Base-by-base conservation (phyloP, 768 basidiomycete genomes). In the Tubosaeta sp. region DNA sequence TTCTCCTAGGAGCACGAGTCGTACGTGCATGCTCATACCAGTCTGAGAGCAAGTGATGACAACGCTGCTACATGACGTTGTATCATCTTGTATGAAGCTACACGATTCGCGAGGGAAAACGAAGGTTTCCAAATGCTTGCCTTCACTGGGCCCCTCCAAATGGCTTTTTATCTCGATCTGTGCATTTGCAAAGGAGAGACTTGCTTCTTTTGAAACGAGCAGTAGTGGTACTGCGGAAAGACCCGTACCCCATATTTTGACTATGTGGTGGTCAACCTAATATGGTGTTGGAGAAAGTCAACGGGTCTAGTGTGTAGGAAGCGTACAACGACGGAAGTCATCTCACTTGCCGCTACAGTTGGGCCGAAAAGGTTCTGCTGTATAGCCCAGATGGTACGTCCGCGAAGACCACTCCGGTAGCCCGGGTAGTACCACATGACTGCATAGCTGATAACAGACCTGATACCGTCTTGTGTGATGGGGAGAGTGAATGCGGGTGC, bases 371-470 rank as follows among this genome's bases (percentile, higher is more conserved):
- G 52, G 51, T 72, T 72, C 59, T 85, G 80, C 58, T 71, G 76
- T 83, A 86, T 86, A 50, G 73, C 70, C 79, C 83, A 85, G 46
- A 88, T 68, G 0, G 78, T 81, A 44, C 78, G 74, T 6, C 76
- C 77, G 41, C 66, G 65, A 19, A 76, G 38, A 0, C 1, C 71
- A 22, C 76, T 71, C 35, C 56, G 51, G 1, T 80, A 50, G 22
- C 79, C 81, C 6, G 82, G 69, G 19, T 80, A 77, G 4, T 72
- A 65, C 25, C 71, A 70, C 43, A 86, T 70, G 25, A 76, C 76
- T 1, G 78, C 76, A 60, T 84, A 89, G 11, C 80, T 88, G 17
- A 76, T 69, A 57, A 76, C 79, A 29, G 62, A 66, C 58, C 45
- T 70, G 55, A 51, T 53, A 16, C 64, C 67, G 35, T 72, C 63